Evolutionary conservation across 768 basidiomycete species (phyloP), one percentile per base, ranked within the genome.

Genomic region (Leccinum variicolor): DNA sequence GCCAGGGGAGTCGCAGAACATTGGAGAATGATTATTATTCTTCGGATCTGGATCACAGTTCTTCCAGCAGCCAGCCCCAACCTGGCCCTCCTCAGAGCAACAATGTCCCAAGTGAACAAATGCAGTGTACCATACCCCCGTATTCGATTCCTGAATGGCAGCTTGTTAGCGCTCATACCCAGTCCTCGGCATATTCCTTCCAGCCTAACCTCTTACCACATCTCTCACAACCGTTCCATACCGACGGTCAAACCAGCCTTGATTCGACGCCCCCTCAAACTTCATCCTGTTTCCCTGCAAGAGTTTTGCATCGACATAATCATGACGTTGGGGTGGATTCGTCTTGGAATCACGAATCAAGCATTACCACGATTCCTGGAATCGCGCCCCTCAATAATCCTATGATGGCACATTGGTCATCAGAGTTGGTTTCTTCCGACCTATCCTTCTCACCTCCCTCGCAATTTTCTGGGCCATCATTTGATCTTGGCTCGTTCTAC

Each of bases 81-180:
- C 13, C 26, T 8, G 11, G 23, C 5, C 45, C 53, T 52, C 53
- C 52, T 15, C 23, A 55, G 43, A 10, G n/a, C n/a, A 45, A 14
- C 17, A 34, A 53, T 13, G n/a, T 53, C 8, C 26, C 52, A 17
- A 54, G 26, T 25, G 56, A 52, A 52, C 59, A 54, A 45, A 25
- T 48, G 47, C 56, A 53, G 6, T 17, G 47, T 34, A 23, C 50
- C 51, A 23, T 48, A 3, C 21, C 55, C 17, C n/a, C 52, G 2
- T 46, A 50, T 34, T 47, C 46, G 6, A 52, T 49, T 28, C 50
- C 53, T 21, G 54, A 57, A n/a, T 54, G 55, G 60, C 60, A 62
- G 17, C 53, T 54, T 43, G 2, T 54, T 54, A n/a, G 21, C 10
- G 19, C 52, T 41, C 23, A 49, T 17, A 13, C 21, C 17, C 66